Base-by-base conservation (phyloP, 257 asterid genomes). In the Thymus mandschuricus region DNA sequence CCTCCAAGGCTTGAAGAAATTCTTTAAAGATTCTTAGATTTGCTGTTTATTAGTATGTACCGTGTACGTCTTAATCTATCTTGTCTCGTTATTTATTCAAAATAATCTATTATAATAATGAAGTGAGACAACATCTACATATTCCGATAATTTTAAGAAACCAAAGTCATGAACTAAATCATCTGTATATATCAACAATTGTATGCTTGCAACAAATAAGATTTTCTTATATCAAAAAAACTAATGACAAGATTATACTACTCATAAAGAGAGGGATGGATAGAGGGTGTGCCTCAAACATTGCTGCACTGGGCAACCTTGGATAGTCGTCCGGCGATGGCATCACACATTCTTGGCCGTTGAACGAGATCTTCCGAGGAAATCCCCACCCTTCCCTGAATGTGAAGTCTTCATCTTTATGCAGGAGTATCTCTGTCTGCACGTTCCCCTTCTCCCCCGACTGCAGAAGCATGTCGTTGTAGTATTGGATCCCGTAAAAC, bases 351-450 rank as follows among this genome's bases (percentile, higher is more conserved):
- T 87, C 88, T 1, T 84, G 81, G 2, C 97, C 97, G 66, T 88
- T 88, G 76, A 91, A 91, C 2, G 83, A 81, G 10, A 91, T 74
- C 84, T 81, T 88, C 68, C 89, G 76, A 0, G 97, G 97, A 80
- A 91, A 91, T 38, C 79, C 89, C 97, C 97, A 91, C 43, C 97
- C 97, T 64, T 80, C 84, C 33, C 70, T 80, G 63, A 89, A 91
- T 3, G 86, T 85, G 72, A 89, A 91, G 10, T 76, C 88, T 1
- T 66, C 55, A 40, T 82, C 91, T 81, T 88, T 88, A 35, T 71
- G 73, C 70, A 91, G 56, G 41, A 91, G 68, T 74, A 91, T 75
- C 74, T 91, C 97, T 35, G 96, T 76, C 77, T 91, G 97, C 13
- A 89, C 96, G 77, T 86, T 84, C 35, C 98, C 98, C 55, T 52